Evolutionary conservation across 495 filamentous ascomycete genomes (phyloP).

Genomic region (Penicillium coffeae): DNA sequence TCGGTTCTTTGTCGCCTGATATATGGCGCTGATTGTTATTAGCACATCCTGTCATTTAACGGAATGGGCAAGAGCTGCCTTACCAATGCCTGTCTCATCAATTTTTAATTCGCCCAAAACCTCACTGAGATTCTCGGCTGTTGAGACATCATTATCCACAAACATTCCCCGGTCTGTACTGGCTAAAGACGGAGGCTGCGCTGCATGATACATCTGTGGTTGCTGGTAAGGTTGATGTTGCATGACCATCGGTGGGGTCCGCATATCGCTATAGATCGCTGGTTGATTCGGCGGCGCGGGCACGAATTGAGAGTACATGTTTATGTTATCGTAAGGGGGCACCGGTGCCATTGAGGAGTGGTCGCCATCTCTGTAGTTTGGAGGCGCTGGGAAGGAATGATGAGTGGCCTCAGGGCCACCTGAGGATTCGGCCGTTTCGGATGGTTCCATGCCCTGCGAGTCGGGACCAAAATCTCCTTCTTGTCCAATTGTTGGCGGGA

Average conservation of each 20-base stretch:
- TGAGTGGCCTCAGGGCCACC: constrained; percentile 25
- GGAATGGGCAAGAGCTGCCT: constrained; percentile 30
- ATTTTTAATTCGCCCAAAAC: constrained; percentile 83
- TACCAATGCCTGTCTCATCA: constrained; percentile 84
- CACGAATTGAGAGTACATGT: constrained; percentile 35
- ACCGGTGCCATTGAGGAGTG: constrained; percentile 23
- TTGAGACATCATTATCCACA: constrained; percentile 59
- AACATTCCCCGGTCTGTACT: constrained; percentile 33
- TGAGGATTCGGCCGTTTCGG: constrained; percentile 20
- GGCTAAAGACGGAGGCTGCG: constrained; percentile 49
- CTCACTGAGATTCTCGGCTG: constrained; percentile 69
- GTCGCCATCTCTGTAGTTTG: constrained; percentile 23
- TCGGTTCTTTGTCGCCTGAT: constrained; percentile 71
- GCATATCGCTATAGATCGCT: constrained; percentile 74
- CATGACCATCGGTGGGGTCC: constrained; percentile 50
- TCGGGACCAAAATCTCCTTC: constrained; percentile 65
- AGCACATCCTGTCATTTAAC: constrained; percentile 4
- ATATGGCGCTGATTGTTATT: constrained; percentile 61
- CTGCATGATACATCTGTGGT: constrained; percentile 47
- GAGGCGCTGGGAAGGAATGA: constrained; percentile 29
- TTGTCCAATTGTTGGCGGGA: constrained; percentile 83
- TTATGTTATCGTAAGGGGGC: constrained; percentile 34
- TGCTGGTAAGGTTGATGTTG: constrained; percentile 44
- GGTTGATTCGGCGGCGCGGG: constrained; percentile 53
- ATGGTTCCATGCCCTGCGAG: constrained; percentile 24